Evolutionary conservation across 2,329 filamentous ascomycete species (phyloP).

Genomic region (Endoconidiophora polonica): DNA sequence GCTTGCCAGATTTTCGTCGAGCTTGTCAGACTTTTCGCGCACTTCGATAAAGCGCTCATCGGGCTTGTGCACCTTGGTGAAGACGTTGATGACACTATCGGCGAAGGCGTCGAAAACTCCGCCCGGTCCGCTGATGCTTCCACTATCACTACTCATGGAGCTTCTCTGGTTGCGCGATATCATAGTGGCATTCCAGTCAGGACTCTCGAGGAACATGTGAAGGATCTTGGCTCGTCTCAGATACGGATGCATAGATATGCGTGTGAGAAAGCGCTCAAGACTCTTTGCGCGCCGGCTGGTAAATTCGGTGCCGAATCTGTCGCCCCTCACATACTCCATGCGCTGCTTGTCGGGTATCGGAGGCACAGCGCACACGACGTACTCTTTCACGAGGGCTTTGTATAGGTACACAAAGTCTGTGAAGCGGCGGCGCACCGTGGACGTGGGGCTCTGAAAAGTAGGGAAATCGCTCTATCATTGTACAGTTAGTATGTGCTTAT

Average conservation of each 20-base stretch:
- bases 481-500: neutral
- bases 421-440: slow-evolving; percentile 74
- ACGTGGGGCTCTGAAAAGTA: slow-evolving; percentile 70
- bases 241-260: slow-evolving; percentile 74
- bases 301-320: slow-evolving; percentile 88
- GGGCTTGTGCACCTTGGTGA: slow-evolving; percentile 88
- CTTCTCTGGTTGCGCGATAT: slow-evolving; percentile 53
- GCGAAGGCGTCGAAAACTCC: slow-evolving; percentile 90
- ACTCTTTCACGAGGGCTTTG: slow-evolving; percentile 76
- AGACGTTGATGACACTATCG: slow-evolving; percentile 92
- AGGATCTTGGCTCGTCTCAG: slow-evolving; percentile 70
- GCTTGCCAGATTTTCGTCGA: slow-evolving; percentile 82
- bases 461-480: slow-evolving; percentile 68
- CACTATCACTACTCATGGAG: slow-evolving; percentile 31
- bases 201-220: slow-evolving; percentile 77
- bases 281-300: slow-evolving; percentile 77
- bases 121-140: slow-evolving; percentile 21
- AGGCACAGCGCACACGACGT: slow-evolving; percentile 79
- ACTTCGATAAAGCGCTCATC: slow-evolving; percentile 92
- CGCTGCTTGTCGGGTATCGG: slow-evolving; percentile 96
- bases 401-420: slow-evolving; percentile 96
- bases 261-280: slow-evolving; percentile 75
- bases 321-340: slow-evolving; percentile 95
- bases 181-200: slow-evolving; percentile 96
- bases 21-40: slow-evolving; percentile 76